These are phyloP conservation scores for Lactifluus pinguis DNA, from an alignment of 768 basidiomycete species.

Conservation along the genomic window DNA sequence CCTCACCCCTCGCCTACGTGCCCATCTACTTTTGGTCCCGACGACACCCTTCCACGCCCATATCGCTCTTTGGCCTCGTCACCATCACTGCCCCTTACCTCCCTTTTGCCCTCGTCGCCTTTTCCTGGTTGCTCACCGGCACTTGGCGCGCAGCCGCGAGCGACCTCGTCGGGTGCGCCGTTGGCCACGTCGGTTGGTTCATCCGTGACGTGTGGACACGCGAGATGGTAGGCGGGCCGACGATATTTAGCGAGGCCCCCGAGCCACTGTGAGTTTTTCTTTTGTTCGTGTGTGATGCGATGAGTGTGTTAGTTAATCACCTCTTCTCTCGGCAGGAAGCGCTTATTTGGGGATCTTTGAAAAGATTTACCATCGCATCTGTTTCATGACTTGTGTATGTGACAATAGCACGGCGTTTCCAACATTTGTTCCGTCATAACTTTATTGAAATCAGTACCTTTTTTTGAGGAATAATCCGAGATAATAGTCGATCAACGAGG, in stretches of 20 bases:
- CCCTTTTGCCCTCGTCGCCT: constrained; percentile 81
- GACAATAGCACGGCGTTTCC: not conserved
- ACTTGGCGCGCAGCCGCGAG: constrained; percentile 78
- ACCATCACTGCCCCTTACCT: constrained; percentile 96
- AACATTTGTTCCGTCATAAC: not conserved
- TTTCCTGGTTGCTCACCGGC: constrained; percentile 77
- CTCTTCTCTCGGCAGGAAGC: constrained; percentile 36
- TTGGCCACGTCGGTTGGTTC: constrained; percentile 83
- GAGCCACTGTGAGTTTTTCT: constrained; percentile 47
- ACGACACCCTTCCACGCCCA: constrained; percentile 89
- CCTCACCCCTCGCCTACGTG: constrained; percentile 86
- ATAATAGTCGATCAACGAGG: not conserved
- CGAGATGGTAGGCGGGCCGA: constrained; percentile 73
- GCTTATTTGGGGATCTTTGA: constrained; percentile 52
- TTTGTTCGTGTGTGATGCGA: not conserved
- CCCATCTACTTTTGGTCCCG: constrained; percentile 97
- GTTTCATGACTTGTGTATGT: not conserved
- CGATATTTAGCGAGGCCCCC: constrained; percentile 66
- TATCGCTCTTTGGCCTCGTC: constrained; percentile 89
- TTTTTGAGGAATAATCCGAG: not conserved
- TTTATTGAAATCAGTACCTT: not conserved
- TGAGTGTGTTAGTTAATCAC: not conserved
- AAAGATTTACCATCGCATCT: not conserved
- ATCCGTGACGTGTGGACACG: constrained; percentile 80
- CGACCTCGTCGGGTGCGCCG: constrained; percentile 76